phyloP scores from a whole-genome alignment of 2,329 filamentous ascomycete genomes.

The Claviceps fusiformis region DNA sequence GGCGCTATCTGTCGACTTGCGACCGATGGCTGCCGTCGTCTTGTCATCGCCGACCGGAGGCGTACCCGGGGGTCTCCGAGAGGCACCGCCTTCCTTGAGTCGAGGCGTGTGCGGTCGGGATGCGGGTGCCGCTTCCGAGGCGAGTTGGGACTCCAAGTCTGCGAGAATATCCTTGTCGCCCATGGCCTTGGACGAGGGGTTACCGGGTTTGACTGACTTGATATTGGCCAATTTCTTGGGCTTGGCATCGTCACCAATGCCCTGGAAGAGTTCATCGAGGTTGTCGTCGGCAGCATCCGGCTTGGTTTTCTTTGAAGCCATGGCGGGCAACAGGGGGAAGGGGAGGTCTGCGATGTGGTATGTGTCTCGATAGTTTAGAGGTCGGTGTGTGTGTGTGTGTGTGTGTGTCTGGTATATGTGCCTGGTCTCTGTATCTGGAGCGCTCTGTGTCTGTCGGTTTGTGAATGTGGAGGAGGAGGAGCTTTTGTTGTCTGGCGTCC shows the following conservation, averaged over 20 bases:
- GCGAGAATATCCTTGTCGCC: constrained; percentile 66
- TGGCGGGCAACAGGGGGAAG: constrained; percentile 19
- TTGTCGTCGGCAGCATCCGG: constrained; percentile 44
- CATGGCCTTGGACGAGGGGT: constrained; percentile 34
- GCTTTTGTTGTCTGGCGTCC: neutral
- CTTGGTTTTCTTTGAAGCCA: constrained; percentile 49
- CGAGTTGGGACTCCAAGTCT: constrained; percentile 64
- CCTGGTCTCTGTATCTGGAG: neutral
- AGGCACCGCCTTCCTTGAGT: constrained; percentile 35
- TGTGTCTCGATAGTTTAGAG: neutral
- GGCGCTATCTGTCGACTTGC: constrained; percentile 69
- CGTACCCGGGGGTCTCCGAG: constrained; percentile 32
- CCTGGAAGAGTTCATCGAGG: constrained; percentile 52
- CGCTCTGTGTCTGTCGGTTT: too few relatives aligned
- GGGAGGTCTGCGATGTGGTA: neutral
- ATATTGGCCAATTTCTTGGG: constrained; percentile 32
- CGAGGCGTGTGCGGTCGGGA: constrained; percentile 76
- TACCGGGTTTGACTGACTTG: constrained; percentile 32
- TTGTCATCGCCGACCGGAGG: constrained; percentile 53
- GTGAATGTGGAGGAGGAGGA: neutral
- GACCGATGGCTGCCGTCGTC: constrained; percentile 21
- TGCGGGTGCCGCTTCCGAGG: constrained; percentile 51
- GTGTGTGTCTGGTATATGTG: neutral
- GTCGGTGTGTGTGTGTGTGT: neutral
- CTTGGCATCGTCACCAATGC: constrained; percentile 39